Base-by-base conservation (phyloP, 371 early-diverging fungal species). In the Mortierella sp. region DNA sequence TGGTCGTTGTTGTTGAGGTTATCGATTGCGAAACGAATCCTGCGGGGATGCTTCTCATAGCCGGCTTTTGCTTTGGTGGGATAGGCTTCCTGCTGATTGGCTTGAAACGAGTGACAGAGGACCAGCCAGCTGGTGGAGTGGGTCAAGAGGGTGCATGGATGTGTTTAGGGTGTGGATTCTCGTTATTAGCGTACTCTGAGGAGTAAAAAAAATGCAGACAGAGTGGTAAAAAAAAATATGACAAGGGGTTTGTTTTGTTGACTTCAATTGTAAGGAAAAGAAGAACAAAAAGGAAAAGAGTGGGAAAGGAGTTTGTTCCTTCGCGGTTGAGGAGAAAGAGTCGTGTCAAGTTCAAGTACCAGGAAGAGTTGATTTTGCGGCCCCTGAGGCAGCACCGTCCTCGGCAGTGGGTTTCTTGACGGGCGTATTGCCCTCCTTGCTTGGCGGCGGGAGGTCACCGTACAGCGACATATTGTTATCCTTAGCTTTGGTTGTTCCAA, bases 381-480 rank as follows among this genome's bases (percentile, higher is more conserved):
- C 16, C n/a, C n/a, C n/a, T 8, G 76, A 9, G n/a, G 70, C 28
- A 19, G 79, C 11, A 19, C 57, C 77, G 55, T 79, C 76, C 71
- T 79, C 74, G n/a, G 42, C 21, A 13, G 65, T 31, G 31, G 76
- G 48, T 19, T 63, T 74, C 58, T 72, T 78, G 48, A 77, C 48
- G 5, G 78, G 52, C n/a, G 47, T 70, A 1, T 71, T 76, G 21
- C 47, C 76, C 19, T 78, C 78, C 24, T 68, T 52, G 5, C 72
- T 52, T 19, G 85, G 85, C 2, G 85, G 85, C 28, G 85, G 85
- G 10, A 85, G 76, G 72, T 85, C 85, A 45, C 85, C 85, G 70
- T 85, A 85, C 60, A 85, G 80, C 9, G 85, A 85, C 85, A 85
- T 85, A 42, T 14, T 48, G 45, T 19, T 45, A 16, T 28, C 45